Evolutionary conservation across 257 asterid genomes (phyloP).

Genomic region (Solanum bukasovii): DNA sequence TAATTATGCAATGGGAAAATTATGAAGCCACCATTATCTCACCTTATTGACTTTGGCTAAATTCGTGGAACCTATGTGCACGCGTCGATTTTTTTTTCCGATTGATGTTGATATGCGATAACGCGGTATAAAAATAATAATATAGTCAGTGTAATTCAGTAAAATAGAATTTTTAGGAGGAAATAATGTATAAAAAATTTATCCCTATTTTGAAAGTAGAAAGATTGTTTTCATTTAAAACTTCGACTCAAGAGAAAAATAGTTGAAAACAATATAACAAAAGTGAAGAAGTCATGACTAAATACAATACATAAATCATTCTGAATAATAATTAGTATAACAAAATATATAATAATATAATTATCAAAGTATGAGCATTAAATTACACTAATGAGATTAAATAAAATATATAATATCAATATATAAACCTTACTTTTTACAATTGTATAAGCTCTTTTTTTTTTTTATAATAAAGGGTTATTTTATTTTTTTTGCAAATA

Average conservation of each 20-base stretch:
- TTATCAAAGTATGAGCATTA: not conserved
- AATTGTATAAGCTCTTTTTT: not conserved
- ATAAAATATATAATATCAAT: not conserved
- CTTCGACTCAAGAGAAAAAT: not conserved
- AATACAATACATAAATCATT: too few relatives aligned
- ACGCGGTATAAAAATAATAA: not conserved
- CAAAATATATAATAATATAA: too few relatives aligned
- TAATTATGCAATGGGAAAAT: slow-evolving; percentile 12
- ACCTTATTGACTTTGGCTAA: slow-evolving; percentile 7
- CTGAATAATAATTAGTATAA: too few relatives aligned
- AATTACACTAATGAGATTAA: not conserved
- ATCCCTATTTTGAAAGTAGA: not conserved
- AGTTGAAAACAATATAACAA: not conserved
- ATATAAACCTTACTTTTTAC: not conserved
- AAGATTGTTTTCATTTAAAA: not conserved
- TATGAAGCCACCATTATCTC: slow-evolving; percentile 11
- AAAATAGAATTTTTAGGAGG: fast-evolving
- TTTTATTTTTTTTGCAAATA: not conserved
- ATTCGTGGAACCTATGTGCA: slow-evolving; percentile 15
- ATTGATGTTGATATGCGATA: not conserved
- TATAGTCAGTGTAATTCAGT: not conserved
- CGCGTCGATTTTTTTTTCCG: slow-evolving; percentile 15
- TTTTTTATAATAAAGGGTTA: not conserved
- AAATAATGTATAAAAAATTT: not conserved
- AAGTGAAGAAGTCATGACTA: not conserved